A percentile compares a stretch with the other conserved stretches of the same genome.
phyloP scores from a whole-genome alignment of 352 stramenopile genomes.

The Phytophthora macrochlamydospora region DNA sequence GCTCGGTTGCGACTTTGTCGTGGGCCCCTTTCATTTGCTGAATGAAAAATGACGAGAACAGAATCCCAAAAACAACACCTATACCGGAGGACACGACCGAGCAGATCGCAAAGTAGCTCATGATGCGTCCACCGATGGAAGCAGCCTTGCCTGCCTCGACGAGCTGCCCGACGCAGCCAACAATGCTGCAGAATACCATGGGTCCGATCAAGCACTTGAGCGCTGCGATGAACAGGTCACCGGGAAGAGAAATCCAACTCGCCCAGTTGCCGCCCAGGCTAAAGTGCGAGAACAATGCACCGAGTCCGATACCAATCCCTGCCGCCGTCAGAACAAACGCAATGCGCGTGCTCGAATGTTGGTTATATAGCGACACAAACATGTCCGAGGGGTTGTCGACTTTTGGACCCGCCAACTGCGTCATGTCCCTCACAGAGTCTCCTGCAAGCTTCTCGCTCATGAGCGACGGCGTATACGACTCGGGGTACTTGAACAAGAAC shows the following conservation, averaged over 20 bases:
- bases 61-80: slow-evolving; percentile 42
- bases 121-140: slow-evolving; percentile 55
- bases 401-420: slow-evolving; percentile 6
- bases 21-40: slow-evolving; percentile 39
- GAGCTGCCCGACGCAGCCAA: slow-evolving; percentile 61
- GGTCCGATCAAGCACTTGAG: slow-evolving; percentile 68
- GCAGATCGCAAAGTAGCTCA: slow-evolving; percentile 48
- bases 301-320: slow-evolving; percentile 48
- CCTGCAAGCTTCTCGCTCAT: slow-evolving; percentile 19
- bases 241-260: slow-evolving; percentile 59
- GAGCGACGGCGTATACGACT: slow-evolving; percentile 27
- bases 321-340: slow-evolving; percentile 45
- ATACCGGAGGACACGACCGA: slow-evolving; percentile 53
- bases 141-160: slow-evolving; percentile 56
- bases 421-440: slow-evolving; percentile 6
- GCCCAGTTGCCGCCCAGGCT: slow-evolving; percentile 32
- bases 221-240: slow-evolving; percentile 65
- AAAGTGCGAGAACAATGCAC: slow-evolving; percentile 43
- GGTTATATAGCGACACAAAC: slow-evolving; percentile 53
- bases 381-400: slow-evolving; percentile 32
- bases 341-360: slow-evolving; percentile 40
- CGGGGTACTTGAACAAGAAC: slow-evolving; percentile 24
- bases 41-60: slow-evolving; percentile 42
- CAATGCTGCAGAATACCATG: slow-evolving; percentile 76
- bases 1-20: slow-evolving; percentile 15